A percentile compares a stretch with the other conserved stretches of the same genome.
phyloP scores from a whole-genome alignment of 768 basidiomycete species.

The Tubosaeta brunneosetosa region DNA sequence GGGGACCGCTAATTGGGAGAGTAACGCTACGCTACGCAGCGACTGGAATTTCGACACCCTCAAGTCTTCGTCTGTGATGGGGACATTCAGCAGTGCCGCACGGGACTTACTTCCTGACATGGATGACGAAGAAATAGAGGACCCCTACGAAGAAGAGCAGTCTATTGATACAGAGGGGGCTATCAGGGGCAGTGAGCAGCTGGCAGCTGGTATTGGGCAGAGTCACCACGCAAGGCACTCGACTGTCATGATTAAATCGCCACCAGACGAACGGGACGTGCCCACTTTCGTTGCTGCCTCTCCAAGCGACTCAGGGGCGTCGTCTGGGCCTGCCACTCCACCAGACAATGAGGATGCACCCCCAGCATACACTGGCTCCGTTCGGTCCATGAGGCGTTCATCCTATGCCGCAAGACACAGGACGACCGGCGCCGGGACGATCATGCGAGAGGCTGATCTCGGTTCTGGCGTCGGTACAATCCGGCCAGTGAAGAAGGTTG shows the following conservation, averaged over 20 bases:
- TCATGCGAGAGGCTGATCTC: slow-evolving; percentile 77
- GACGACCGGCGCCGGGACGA: slow-evolving; percentile 59
- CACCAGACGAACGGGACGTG: slow-evolving; percentile 38
- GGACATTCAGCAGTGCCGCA: slow-evolving; percentile 68
- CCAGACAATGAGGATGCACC: slow-evolving; percentile 49
- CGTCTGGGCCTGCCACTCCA: slow-evolving; percentile 36
- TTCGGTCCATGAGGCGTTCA: slow-evolving; percentile 59
- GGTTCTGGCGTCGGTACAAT: slow-evolving; percentile 88
- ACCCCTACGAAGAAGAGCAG: slow-evolving; percentile 39
- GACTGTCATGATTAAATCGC: slow-evolving; percentile 61
- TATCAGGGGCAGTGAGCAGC: slow-evolving; percentile 59
- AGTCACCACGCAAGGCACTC: slow-evolving; percentile 59
- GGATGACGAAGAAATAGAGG: slow-evolving; percentile 51
- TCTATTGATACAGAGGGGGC: slow-evolving; percentile 62
- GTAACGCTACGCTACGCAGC: slow-evolving; percentile 71
- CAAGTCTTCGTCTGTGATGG: slow-evolving; percentile 66
- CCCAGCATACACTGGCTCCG: slow-evolving; percentile 69
- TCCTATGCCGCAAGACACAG: slow-evolving; percentile 76
- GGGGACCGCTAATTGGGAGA: slow-evolving; percentile 63
- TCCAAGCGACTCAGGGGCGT: slow-evolving; percentile 37
- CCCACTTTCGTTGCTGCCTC: slow-evolving; percentile 38
- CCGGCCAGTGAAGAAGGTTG: slow-evolving; percentile 89
- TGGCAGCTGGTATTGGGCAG: slow-evolving; percentile 41
- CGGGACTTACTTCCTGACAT: slow-evolving; percentile 63
- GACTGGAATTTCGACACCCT: slow-evolving; percentile 97